Evolutionary conservation across 176 grass and related monocot genomes (phyloP).

Genomic region (Echinochloa phyllopogon): DNA sequence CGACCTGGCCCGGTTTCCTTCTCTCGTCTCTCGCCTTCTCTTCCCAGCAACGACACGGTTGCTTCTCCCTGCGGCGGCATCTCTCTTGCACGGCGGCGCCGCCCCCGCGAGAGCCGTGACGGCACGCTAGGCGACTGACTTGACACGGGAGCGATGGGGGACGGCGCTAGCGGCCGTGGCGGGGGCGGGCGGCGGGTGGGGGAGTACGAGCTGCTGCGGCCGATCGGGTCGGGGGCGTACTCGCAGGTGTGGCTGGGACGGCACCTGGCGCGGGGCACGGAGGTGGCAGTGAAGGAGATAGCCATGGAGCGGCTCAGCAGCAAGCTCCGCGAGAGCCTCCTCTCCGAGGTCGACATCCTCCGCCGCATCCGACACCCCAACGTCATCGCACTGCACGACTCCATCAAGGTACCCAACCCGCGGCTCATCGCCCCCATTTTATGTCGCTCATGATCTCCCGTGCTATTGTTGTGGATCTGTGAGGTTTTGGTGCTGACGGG

Average conservation of each 20-base stretch:
- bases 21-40: neutral
- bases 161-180: constrained; percentile 20
- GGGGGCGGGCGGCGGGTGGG: constrained; percentile 58
- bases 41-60: constrained; percentile 56
- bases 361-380: constrained; percentile 76
- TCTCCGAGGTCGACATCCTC: constrained; percentile 94
- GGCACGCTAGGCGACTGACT: constrained; percentile 2
- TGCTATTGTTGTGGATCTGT: constrained; percentile 33
- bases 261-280: constrained; percentile 51
- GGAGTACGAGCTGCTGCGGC: constrained; percentile 67
- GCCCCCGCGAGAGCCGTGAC: constrained; percentile 3
- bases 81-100: constrained; percentile 24
- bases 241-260: constrained; percentile 80
- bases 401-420: constrained; percentile 54
- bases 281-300: constrained; percentile 98
- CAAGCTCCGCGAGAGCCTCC: constrained; percentile 92
- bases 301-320: constrained; percentile 68
- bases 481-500: constrained; percentile 9
- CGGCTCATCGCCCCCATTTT: neutral
- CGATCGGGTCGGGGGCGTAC: constrained; percentile 87
- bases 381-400: constrained; percentile 85
- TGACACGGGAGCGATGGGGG: constrained; percentile 40
- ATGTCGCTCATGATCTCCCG: neutral
- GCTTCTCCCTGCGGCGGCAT: constrained; percentile 56
- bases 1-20: constrained; percentile 26